A percentile compares a stretch with the other conserved stretches of the same genome.
Evolutionary conservation across 495 filamentous ascomycete species (phyloP).

Genomic region (Talaromyces thailandensis): DNA sequence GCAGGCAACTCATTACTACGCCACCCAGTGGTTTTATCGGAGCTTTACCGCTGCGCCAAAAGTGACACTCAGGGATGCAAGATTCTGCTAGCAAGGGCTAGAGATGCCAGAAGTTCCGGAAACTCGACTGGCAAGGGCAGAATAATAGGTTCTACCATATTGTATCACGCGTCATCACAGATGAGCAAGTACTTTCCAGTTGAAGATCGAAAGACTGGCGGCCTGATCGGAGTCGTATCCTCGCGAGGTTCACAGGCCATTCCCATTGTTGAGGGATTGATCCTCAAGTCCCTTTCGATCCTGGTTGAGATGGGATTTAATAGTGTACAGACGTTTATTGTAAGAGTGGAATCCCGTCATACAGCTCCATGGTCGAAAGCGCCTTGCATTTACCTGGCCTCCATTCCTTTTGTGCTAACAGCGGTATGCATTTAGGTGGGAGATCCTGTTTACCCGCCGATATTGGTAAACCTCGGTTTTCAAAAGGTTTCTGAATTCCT

Average conservation of each 20-base stretch:
- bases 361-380: background rate
- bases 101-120: background rate
- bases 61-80: conserved; percentile 2
- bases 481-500: conserved; percentile 6
- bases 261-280: background rate
- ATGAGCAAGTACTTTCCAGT: conserved; percentile 3
- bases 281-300: background rate
- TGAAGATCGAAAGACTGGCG: background rate
- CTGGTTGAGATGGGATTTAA: conserved; percentile 4
- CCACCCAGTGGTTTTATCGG: conserved; percentile 1
- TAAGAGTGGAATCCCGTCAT: background rate
- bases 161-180: conserved; percentile 4
- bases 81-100: background rate
- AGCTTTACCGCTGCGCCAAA: conserved; percentile 1
- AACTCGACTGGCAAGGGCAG: background rate
- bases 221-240: background rate
- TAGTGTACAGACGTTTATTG: conserved; percentile 1
- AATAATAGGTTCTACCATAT: conserved; percentile 3
- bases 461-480: background rate
- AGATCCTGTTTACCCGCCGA: conserved; percentile 1
- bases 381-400: background rate
- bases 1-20: background rate
- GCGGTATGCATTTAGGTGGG: background rate
- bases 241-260: background rate
- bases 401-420: background rate